phyloP scores from a whole-genome alignment of 305 asterid genomes.

The Withania somnifera region DNA sequence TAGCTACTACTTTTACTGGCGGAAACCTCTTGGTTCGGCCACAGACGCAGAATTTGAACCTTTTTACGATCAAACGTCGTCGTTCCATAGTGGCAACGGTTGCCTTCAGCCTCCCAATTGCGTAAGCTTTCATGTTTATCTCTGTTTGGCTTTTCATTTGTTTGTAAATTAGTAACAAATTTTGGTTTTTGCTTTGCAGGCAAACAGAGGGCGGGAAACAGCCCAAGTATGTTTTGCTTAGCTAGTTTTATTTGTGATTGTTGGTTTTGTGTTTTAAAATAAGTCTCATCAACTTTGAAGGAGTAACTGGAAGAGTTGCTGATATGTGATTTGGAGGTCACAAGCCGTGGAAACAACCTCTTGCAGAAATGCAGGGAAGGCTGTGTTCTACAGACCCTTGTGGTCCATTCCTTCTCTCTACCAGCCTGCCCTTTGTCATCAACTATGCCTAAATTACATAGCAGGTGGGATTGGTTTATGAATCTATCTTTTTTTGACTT shows the following conservation, averaged over 20 bases:
- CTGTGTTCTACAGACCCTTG: no score
- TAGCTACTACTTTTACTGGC: constrained; percentile 34
- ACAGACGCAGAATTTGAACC: constrained; percentile 17
- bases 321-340: no score
- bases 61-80: constrained; percentile 37
- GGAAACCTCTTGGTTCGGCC: constrained; percentile 31
- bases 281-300: no score
- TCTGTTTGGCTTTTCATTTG: neutral
- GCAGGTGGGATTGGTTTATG: neutral
- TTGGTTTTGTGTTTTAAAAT: no score
- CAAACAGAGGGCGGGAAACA: constrained; percentile 32
- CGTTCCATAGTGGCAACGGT: constrained; percentile 49
- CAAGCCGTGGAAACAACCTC: no score
- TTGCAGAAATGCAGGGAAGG: no score
- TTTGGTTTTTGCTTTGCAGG: constrained; percentile 26
- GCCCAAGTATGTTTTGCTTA: constrained; percentile 33
- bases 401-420: no score
- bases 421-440: neutral
- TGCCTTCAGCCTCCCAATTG: constrained; percentile 54
- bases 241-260: neutral
- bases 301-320: no score
- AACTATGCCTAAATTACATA: neutral
- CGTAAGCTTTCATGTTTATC: constrained; percentile 28
- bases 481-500: neutral
- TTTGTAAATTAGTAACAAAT: neutral